Conservation (phyloP, 164 flowering plant species). For the Stephania yunnanensis region DNA sequence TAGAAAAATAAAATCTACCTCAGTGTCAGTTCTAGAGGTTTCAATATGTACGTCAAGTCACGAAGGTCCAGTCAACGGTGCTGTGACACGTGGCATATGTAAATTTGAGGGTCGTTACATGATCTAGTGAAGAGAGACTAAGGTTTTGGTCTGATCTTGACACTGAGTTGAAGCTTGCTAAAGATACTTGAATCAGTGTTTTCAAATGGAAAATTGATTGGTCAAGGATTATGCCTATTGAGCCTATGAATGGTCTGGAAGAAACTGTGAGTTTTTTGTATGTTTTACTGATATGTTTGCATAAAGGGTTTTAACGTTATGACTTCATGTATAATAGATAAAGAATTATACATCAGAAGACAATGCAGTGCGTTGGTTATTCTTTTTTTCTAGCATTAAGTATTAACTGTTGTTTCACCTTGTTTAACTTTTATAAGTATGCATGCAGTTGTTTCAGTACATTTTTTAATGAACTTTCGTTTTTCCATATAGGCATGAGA, state of each 20-base stretch:
- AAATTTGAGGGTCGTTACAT: background rate
- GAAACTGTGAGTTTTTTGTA: conserved; percentile 43
- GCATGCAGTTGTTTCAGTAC: background rate
- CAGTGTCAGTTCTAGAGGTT: no score
- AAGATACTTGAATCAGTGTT: conserved; percentile 74
- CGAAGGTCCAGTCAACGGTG: no score
- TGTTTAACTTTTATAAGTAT: background rate
- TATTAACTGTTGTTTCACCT: background rate
- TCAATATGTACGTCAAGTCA: no score
- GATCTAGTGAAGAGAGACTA: conserved; percentile 80
- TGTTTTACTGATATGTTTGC: background rate
- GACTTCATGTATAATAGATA: no score
- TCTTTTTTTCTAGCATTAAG: background rate
- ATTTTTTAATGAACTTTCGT: no score
- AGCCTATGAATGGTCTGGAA: conserved; percentile 63
- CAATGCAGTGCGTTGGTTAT: background rate
- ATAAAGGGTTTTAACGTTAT: no score
- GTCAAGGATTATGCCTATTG: conserved; percentile 83
- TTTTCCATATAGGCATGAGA: background rate
- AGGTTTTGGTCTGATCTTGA: conserved; percentile 99
- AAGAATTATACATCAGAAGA: background rate
- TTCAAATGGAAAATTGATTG: conserved; percentile 98
- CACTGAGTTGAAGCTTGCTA: conserved; percentile 80
- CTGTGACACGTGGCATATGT: no score
- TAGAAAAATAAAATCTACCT: no score